These are phyloP conservation scores for Suillus sp. DNA, from an alignment of 768 basidiomycete genomes.

Conservation along the genomic window DNA sequence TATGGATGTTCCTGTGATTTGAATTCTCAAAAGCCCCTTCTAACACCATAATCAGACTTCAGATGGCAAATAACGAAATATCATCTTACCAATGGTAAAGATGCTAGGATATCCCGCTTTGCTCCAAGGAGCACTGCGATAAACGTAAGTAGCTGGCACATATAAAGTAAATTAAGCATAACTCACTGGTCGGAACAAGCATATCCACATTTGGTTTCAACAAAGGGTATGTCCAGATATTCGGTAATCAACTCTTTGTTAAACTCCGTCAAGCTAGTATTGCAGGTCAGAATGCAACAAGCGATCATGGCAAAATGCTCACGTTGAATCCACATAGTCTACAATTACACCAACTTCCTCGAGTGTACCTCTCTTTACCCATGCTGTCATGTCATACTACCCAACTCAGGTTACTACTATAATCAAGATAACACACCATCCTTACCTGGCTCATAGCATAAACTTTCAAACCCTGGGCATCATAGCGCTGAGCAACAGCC, in stretches of 20 bases:
- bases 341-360: conserved; percentile 85
- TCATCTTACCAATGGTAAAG: conserved; percentile 66
- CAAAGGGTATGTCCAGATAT: conserved; percentile 83
- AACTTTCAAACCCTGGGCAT: conserved; percentile 27
- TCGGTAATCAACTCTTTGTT: conserved; percentile 72
- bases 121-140: conserved; percentile 69
- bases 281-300: conserved; percentile 25
- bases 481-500: conserved; percentile 81
- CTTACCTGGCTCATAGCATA: conserved; percentile 38
- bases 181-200: conserved; percentile 91
- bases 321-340: conserved; percentile 76
- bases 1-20: conserved; percentile 79
- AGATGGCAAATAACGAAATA: background rate
- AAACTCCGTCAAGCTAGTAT: conserved; percentile 70
- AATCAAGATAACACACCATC: background rate
- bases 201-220: conserved; percentile 88
- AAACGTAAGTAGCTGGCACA: conserved; percentile 14
- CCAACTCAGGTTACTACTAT: conserved; percentile 19
- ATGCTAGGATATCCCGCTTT: conserved; percentile 85
- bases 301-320: conserved; percentile 29
- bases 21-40: conserved; percentile 75
- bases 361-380: conserved; percentile 81
- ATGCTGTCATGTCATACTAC: conserved; percentile 92
- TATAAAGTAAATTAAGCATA: conserved; percentile 24
- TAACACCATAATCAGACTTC: conserved; percentile 16